A percentile compares a stretch with the other conserved stretches of the same genome.
Conservation (phyloP, 306 rosid species). For the Alnus rubra region DNA sequence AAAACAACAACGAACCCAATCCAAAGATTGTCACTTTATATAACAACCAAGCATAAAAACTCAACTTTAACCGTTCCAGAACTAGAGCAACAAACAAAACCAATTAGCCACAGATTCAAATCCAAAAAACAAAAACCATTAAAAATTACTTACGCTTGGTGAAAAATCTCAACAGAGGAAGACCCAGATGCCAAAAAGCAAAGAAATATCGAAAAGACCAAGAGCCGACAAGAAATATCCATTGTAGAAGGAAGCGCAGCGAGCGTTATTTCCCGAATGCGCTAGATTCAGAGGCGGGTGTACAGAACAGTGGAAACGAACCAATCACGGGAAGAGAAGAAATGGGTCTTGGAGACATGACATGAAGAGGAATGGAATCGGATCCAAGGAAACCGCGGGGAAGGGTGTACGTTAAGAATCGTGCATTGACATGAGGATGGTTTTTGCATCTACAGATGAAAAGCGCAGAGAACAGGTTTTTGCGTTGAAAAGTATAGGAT, state of each 20-base stretch:
- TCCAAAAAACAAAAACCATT: constrained; percentile 7
- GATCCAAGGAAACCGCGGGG: constrained; percentile 51
- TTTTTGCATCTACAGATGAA: neutral
- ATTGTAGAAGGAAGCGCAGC: constrained; percentile 31
- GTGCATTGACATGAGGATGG: constrained; percentile 6
- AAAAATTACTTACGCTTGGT: constrained; percentile 69
- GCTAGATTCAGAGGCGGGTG: constrained; percentile 13
- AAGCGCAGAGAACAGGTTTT: neutral
- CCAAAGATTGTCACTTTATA: neutral
- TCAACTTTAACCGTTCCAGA: constrained; percentile 2
- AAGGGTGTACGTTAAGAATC: constrained; percentile 65
- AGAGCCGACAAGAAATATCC: constrained; percentile 45
- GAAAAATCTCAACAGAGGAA: constrained; percentile 50
- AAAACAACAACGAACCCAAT: neutral
- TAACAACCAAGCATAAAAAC: constrained; percentile 11
- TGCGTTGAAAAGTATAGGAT: neutral
- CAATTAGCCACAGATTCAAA: constrained; percentile 19
- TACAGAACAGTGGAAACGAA: constrained; percentile 16
- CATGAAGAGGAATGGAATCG: constrained; percentile 33
- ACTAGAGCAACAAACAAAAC: constrained; percentile 18
- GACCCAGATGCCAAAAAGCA: constrained; percentile 48
- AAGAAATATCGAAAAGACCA: constrained; percentile 33
- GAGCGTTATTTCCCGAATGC: constrained; percentile 34
- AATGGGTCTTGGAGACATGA: constrained; percentile 18
- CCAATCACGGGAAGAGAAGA: constrained; percentile 21